A percentile compares a stretch with the other conserved stretches of the same genome.
These are phyloP conservation scores for Nicotiana tomentosiformis DNA, from an alignment of 257 asterid genomes.

Conservation along the genomic window DNA sequence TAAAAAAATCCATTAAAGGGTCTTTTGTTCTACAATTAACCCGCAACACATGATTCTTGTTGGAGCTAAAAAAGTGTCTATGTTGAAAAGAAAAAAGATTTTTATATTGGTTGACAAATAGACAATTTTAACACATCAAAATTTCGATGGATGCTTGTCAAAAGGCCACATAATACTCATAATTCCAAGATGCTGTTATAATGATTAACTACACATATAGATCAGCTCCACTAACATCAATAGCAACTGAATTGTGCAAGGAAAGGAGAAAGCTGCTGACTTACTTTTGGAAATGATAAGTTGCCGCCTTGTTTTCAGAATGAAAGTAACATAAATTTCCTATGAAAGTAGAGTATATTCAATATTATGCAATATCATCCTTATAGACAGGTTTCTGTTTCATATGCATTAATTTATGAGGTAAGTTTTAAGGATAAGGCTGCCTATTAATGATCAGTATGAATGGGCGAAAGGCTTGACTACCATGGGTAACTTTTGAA, in stretches of 20 bases:
- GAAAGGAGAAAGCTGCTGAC: too few relatives aligned
- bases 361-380: not conserved
- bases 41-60: too few relatives aligned
- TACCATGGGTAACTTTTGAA: not conserved
- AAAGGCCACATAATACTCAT: too few relatives aligned
- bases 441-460: not conserved
- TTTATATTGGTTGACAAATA: too few relatives aligned
- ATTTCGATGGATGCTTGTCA: not conserved
- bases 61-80: not conserved
- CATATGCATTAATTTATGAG: too few relatives aligned
- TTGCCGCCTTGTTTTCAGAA: not conserved
- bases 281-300: not conserved
- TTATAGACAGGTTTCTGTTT: too few relatives aligned
- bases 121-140: not conserved
- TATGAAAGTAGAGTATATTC: not conserved
- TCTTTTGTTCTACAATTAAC: not conserved
- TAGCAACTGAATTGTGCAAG: too few relatives aligned
- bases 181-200: too few relatives aligned
- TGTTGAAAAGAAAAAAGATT: too few relatives aligned
- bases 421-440: too few relatives aligned
- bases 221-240: too few relatives aligned
- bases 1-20: not conserved
- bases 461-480: not conserved
- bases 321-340: not conserved
- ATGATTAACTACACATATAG: too few relatives aligned